Base-by-base conservation (phyloP, 164 flowering plant genomes). In the Vitis cinerea region DNA sequence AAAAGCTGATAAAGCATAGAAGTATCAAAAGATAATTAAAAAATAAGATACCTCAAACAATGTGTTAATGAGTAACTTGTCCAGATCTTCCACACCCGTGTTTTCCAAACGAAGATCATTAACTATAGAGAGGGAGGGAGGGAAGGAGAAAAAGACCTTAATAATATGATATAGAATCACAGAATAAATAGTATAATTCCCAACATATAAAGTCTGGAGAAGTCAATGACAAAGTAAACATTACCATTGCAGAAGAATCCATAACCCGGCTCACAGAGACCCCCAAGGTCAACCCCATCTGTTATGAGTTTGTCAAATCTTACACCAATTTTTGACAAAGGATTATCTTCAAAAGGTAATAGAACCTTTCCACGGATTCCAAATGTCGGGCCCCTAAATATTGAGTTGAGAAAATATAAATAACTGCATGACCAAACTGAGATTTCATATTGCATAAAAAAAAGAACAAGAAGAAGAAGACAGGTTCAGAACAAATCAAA, bases 251-350 rank as follows among this genome's bases (percentile, higher is more conserved):
- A 91, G 78, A 93, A 93, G 81, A 81, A 89, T 57, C 98, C 98
- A 82, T 88, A 83, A 61, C 83, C 87, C 54, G 56, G 75, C 72
- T 89, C 93, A 75, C 97, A 91, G 2, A 79, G 67, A 76, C 89
- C 90, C 30, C 97, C 98, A 63, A 93, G 90, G 66, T 93, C 93
- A 82, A 89, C 90, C n/a, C 98, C 98, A 76, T 88, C 97, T 29
- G 82, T 79, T 65, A 93, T 70, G 15, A 90, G 78, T 71, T 86
- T 91, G 76, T 93, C 98, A 81, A 93, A 93, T 72, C 83, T 86
- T 3, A 91, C 90, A 69, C 98, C 97, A 75, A 93, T 76, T 84
- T 93, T 93, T 51, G 98, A 82, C 48, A 63, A 72, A 66, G 85
- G 81, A 81, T 90, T 93, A 49, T 86, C 90, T 69, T 91, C 95